Evolutionary conservation across 2,329 filamentous ascomycete species (phyloP), one percentile per base, ranked within the genome.

Genomic region (Hypomyces perniciosus): DNA sequence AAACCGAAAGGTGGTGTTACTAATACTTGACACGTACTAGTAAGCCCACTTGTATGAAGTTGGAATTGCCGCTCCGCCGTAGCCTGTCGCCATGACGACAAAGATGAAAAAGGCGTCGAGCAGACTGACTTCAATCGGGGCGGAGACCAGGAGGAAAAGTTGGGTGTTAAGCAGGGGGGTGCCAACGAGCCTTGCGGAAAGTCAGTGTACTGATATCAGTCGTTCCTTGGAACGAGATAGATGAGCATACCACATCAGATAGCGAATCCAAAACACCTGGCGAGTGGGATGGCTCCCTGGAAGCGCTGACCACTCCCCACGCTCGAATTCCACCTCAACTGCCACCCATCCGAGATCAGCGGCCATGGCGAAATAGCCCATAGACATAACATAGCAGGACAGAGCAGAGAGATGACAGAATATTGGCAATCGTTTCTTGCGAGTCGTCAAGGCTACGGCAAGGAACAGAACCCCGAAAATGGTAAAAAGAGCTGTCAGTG

Each of bases 81-180:
- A 67, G 56, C 78, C 79, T 29, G 66, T 66, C 0, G 63, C 56
- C 7, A 62, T 57, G 73, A 78, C 80, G 56, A 69, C 66, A 73
- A 74, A 77, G 10, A 72, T 62, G 9, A 78, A 64, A 49, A 69
- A 61, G 42, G 80, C 64, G 43, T 77, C 71, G 60, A 69, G 76
- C 38, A 74, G 43, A 41, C 80, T 76, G 10, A 74, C 79, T 10
- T 77, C 71, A 76, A 77, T 80, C 0, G 76, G 70, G 42, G 79
- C 63, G 34, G 75, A 76, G 4, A 65, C 81, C 0, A 83, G 84
- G 20, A 88, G 70, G 39, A 86, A 71, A 2, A 88, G 63, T 52
- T 84, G 79, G 46, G 80, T 64, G 1, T 87, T 73, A 6, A 88
- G 68, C 1, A 87, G 69, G 33, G 83, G 83, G 2, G 81, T 85